A percentile compares a stretch with the other conserved stretches of the same genome.
phyloP scores from a whole-genome alignment of 768 basidiomycete species.

The Pulveroboletus sp. region DNA sequence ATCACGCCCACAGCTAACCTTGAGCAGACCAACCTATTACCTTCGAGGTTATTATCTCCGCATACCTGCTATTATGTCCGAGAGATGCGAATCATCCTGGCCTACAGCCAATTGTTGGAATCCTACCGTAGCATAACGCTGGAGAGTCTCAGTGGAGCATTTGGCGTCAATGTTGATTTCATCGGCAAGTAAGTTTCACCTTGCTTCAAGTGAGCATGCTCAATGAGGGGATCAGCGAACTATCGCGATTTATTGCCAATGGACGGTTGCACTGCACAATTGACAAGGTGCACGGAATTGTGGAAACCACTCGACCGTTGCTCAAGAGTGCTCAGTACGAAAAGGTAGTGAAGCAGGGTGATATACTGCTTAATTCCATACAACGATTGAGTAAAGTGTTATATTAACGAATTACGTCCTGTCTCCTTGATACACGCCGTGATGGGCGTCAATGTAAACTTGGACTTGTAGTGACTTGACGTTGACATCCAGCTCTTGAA shows the following conservation, averaged over 20 bases:
- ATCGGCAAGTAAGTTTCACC: slow-evolving; percentile 67
- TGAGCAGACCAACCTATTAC: slow-evolving; percentile 83
- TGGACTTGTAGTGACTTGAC: too few relatives aligned
- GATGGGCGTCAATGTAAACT: too few relatives aligned
- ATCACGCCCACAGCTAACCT: slow-evolving; percentile 59
- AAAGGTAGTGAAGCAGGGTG: slow-evolving; percentile 89
- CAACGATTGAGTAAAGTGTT: slow-evolving; percentile 90
- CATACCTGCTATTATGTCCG: slow-evolving; percentile 90
- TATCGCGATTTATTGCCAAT: slow-evolving; percentile 87
- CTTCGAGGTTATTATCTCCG: slow-evolving; percentile 78
- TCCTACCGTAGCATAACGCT: slow-evolving; percentile 86
- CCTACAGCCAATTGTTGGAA: slow-evolving; percentile 89
- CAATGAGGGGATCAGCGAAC: slow-evolving; percentile 54
- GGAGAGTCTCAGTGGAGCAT: slow-evolving; percentile 78
- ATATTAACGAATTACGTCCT: slow-evolving; percentile 34
- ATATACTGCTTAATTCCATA: slow-evolving; percentile 81
- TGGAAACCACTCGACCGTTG: slow-evolving; percentile 81
- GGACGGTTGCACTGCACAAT: slow-evolving; percentile 84
- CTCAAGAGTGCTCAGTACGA: slow-evolving; percentile 87
- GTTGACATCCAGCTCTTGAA: too few relatives aligned
- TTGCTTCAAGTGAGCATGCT: slow-evolving; percentile 1
- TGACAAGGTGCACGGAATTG: slow-evolving; percentile 91
- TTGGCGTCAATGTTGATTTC: slow-evolving; percentile 85
- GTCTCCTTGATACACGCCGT: too few relatives aligned
- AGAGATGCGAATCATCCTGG: slow-evolving; percentile 94